Conservation (phyloP, 2,329 filamentous ascomycete species). For the Alternaria ventricosa region DNA sequence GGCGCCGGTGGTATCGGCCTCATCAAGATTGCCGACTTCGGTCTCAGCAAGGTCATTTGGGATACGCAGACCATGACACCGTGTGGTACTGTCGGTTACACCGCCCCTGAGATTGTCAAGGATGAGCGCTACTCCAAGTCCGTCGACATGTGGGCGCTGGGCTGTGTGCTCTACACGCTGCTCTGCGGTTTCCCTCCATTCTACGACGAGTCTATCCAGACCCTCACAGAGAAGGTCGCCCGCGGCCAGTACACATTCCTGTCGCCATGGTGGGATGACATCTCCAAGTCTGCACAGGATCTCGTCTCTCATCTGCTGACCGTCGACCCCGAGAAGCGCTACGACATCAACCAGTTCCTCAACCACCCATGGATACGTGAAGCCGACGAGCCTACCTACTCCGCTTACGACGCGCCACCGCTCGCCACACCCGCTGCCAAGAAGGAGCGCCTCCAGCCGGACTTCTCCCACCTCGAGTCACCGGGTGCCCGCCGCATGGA, state of each 20-base stretch:
- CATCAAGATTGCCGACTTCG: conserved; percentile 98
- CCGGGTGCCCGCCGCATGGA: conserved; percentile 77
- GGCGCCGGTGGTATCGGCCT: conserved; percentile 89
- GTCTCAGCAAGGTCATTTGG: conserved; percentile 97
- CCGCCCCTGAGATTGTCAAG: conserved; percentile 97
- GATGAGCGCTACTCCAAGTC: conserved; percentile 98
- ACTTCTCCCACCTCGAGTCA: conserved; percentile 63
- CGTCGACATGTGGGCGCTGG: conserved; percentile 98
- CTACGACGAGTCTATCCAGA: conserved; percentile 97
- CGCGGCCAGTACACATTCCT: conserved; percentile 96
- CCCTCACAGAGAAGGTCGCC: conserved; percentile 96
- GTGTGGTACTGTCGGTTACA: conserved; percentile 98
- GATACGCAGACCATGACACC: conserved; percentile 98
- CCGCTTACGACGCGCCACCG: conserved; percentile 72
- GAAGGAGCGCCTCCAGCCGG: conserved; percentile 62
- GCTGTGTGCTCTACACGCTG: conserved; percentile 94
- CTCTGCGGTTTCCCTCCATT: conserved; percentile 98
- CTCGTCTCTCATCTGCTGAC: conserved; percentile 91
- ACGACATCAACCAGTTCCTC: conserved; percentile 90
- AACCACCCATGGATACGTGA: conserved; percentile 91
- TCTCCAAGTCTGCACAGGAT: conserved; percentile 93
- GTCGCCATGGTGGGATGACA: conserved; percentile 99
- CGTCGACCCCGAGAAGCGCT: conserved; percentile 93
- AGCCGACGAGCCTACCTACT: conserved; percentile 70
- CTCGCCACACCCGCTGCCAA: conserved; percentile 71